Conservation (phyloP, 208 protist genomes). For the Trypanosoma rangeli region DNA sequence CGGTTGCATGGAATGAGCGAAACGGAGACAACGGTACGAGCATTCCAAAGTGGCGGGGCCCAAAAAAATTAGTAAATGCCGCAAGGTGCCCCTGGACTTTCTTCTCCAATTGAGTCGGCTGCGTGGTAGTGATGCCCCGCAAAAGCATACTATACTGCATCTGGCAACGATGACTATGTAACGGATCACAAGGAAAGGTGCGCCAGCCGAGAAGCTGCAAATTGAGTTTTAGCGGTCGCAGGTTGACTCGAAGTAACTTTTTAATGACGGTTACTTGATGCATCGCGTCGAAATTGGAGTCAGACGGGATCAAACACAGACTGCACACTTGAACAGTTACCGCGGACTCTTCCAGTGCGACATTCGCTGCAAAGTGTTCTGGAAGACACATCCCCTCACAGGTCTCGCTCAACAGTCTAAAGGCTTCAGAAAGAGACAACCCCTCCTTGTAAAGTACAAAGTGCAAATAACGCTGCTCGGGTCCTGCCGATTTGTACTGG, state of each 20-base stretch:
- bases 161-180: slow-evolving; percentile 14
- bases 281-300: background rate
- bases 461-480: slow-evolving; percentile 35
- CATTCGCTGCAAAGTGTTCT: slow-evolving; percentile 33
- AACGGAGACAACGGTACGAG: slow-evolving; percentile 35
- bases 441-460: slow-evolving; percentile 65
- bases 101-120: slow-evolving; percentile 35
- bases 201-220: slow-evolving; percentile 49
- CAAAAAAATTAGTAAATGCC: slow-evolving; percentile 74
- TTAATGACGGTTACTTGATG: slow-evolving; percentile 2
- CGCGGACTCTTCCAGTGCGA: slow-evolving; percentile 35
- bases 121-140: slow-evolving; percentile 44
- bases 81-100: slow-evolving; percentile 27
- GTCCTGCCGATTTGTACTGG: slow-evolving; percentile 1
- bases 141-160: slow-evolving; percentile 75
- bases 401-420: slow-evolving; percentile 33
- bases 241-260: slow-evolving; percentile 24
- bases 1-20: slow-evolving; percentile 62
- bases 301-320: slow-evolving; percentile 28
- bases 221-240: slow-evolving; percentile 19
- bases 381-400: slow-evolving; percentile 28
- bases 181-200: slow-evolving; percentile 23
- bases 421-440: slow-evolving; percentile 36
- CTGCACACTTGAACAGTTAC: slow-evolving; percentile 64
- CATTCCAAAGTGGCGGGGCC: slow-evolving; percentile 64